Evolutionary conservation across 2,329 filamentous ascomycete species (phyloP), one percentile per base, ranked within the genome.

Genomic region (Hypoxylon sp.): DNA sequence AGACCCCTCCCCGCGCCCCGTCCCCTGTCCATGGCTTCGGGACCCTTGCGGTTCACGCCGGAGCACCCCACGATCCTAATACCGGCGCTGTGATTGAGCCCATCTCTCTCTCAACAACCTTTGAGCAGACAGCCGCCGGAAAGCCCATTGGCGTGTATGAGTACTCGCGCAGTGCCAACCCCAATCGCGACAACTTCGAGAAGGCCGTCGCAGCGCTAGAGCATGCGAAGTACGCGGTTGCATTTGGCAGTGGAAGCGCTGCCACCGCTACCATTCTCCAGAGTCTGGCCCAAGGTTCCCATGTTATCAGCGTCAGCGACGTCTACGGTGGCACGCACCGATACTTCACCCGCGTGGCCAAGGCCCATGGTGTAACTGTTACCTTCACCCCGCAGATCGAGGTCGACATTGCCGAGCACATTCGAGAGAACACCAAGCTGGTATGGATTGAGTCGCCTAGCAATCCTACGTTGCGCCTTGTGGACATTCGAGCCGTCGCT

Each of bases 321-420:
- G 95, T 99, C 76, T 99, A 99, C 81, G 96, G 96, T 75, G 96
- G 96, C 75, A 99, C 96, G 46, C 96, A 99, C 84, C 89, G 96
- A 77, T 99, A 99, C 86, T 99, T 99, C 86, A 99, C 96, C 73
- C 95, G 98, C 84, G 96, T 98, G 56, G 96, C 96, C 64, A 90
- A 93, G 77, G 94, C 96, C 27, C 96, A 99, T 81, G 94, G 95
- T 76, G 94, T 99, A 61, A 90, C 92, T 75, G 96, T 98, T 69
- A 97, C 95, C 55, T 99, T 99, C 82, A 95, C 94, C 4, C 94
- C 94, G 8, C 91, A 91, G 82, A 97, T 99, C 77, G 95, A 97
- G 83, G 85, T 94, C 70, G 93, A 98, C 78, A 91, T 98, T 74
- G 88, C 88, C 72, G 88, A 91, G 74, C 88, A 98, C 83, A 97